Evolutionary conservation across 345 rosid genomes (phyloP), one percentile per base, ranked within the genome.

Genomic region (Citrus medica): DNA sequence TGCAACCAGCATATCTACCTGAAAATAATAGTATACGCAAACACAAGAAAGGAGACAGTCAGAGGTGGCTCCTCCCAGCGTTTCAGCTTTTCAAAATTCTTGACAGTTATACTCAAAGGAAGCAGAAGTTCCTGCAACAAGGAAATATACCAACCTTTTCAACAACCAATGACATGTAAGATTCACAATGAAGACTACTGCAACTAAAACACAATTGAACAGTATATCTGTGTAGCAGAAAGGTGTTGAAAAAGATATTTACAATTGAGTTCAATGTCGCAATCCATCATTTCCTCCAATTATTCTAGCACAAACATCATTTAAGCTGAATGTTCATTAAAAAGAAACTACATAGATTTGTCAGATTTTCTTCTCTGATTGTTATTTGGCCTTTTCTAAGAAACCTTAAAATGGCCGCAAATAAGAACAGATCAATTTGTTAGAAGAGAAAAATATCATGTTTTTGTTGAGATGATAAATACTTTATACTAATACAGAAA

Each of bases 41-140:
- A 82, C 28, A 88, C 93, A 75, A 93, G 97, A 86, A 93, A 93
- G 51, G 91, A 87, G 76, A 90, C 51, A 16, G 99, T 96, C 86
- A 92, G 71, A 71, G 85, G 89, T 60, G 99, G 99, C 84, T 93
- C 92, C 81, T 96, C 98, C 99, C 99, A 96, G 10, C 83, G 82
- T 83, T 91, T 84, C 75, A 96, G 90, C 82, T 87, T 90, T 73
- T 91, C 94, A 81, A 92, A 86, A 74, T 84, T 89, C 83, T 84
- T 87, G 79, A 89, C 89, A 67, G 82, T 71, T 72, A 91, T 56
- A 70, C 89, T 80, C 80, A 96, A 66, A 68, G 99, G 98, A 82
- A 93, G 90, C 82, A 96, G 77, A 83, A 93, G 89, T 88, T 96
- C 98, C 99, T 92, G 88, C 84, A 82, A 12, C 55, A 38, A 76